Conservation (phyloP, 2,329 filamentous ascomycete species). For the Ophiocordyceps robertsii region DNA sequence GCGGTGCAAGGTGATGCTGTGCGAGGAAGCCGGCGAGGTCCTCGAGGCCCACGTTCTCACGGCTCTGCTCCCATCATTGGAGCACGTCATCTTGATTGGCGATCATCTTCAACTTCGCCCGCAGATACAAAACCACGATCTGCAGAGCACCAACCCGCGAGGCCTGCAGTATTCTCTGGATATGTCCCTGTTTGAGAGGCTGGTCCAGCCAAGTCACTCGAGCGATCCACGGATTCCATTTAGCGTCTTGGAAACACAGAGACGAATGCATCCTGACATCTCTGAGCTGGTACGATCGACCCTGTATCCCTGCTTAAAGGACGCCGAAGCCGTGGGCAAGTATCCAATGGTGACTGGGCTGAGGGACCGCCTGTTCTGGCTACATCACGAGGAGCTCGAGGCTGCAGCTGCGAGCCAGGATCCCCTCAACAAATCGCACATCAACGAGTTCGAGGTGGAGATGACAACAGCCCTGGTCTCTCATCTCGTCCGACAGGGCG, state of each 20-base stretch:
- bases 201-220: constrained; percentile 24
- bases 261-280: constrained; percentile 53
- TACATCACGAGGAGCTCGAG: constrained; percentile 42
- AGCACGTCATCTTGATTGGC: constrained; percentile 51
- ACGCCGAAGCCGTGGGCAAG: constrained; percentile 24
- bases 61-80: constrained; percentile 41
- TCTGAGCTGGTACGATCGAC: constrained; percentile 42
- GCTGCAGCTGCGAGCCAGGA: constrained; percentile 16
- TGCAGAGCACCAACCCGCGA: constrained; percentile 34
- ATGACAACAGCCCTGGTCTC: constrained; percentile 50
- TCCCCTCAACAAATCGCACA: constrained; percentile 28
- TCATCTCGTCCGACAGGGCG: constrained; percentile 52
- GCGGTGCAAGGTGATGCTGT: constrained; percentile 43
- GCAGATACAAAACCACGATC: constrained; percentile 37
- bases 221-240: constrained; percentile 13
- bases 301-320: constrained; percentile 41
- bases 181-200: constrained; percentile 46
- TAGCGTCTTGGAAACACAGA: constrained; percentile 38
- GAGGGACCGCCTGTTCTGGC: constrained; percentile 42
- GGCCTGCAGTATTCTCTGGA: constrained; percentile 41
- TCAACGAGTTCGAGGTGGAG: constrained; percentile 46
- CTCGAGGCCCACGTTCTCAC: constrained; percentile 50
- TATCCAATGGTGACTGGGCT: constrained; percentile 41
- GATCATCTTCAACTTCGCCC: constrained; percentile 51
- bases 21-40: constrained; percentile 57